Base-by-base conservation (phyloP, 129 eudicot species). In the Tagetes patula region DNA sequence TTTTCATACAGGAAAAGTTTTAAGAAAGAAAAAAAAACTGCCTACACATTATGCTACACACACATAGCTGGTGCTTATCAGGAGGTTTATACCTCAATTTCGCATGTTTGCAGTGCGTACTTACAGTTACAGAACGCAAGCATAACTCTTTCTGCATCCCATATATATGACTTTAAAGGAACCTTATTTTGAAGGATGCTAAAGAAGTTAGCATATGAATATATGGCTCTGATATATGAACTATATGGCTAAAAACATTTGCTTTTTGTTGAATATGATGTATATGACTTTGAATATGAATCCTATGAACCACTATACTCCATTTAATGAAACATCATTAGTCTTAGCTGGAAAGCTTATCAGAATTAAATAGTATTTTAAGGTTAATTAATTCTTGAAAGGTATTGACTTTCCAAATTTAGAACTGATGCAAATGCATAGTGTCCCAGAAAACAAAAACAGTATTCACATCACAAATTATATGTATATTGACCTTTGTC, bases 121-220 rank as follows among this genome's bases (percentile, higher is more conserved):
- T 72, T 67, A 32, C 58, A n/a, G 58, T 50, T 14, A 50, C 58
- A 67, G 37, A 46, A 67, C 55, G 54, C 67, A 72, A 72, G 46
- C 43, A 56, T 55, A 56, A 12, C 20, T 3, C 30, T 8, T 72
- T 40, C 30, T 42, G 31, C 14, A 11, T 42, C 41, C 42, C 14
- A 58, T 45, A 13, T 58, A 58, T 47, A 55, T 39, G 27, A 55
- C 7, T 32, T 47, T 3, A 46, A 43, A 8, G 41, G 55, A 43
- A 27, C 11, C 30, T 41, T 14, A 13, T 14, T 50, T 50, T n/a
- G 31, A 72, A 71, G 6, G 7, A 31, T 71, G 32, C 53, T 38
- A 55, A 6, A 54, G 14, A 41, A 55, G 3, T 31, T 30, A 42
- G 42, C 45, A 60, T 20, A 20, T 20, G 27, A 20, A 20, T 20